These are phyloP conservation scores for Colletotrichum australisinense DNA, from an alignment of 2,329 filamentous ascomycete species.

Conservation along the genomic window DNA sequence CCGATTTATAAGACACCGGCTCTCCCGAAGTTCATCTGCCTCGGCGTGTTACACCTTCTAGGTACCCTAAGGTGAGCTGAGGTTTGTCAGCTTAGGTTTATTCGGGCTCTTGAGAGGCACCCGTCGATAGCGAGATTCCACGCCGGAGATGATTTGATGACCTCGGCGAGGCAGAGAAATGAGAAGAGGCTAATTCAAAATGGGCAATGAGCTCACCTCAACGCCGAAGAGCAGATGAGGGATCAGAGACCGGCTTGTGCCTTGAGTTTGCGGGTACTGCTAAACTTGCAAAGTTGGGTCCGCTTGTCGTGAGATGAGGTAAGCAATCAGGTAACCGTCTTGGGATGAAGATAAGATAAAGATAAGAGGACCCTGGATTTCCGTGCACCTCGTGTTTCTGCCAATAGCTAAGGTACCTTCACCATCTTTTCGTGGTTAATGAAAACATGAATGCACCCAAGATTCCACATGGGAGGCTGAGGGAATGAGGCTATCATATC, in stretches of 20 bases:
- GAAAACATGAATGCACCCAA: too few species aligned
- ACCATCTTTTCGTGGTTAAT: background rate
- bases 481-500: background rate
- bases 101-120: background rate
- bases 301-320: background rate
- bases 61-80: background rate
- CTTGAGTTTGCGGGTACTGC: background rate
- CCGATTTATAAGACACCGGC: background rate
- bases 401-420: background rate
- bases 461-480: background rate
- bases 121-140: background rate
- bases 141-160: background rate
- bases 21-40: background rate
- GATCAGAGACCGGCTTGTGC: background rate
- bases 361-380: constrained; percentile 4
- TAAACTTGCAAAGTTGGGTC: background rate
- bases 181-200: background rate
- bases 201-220: background rate
- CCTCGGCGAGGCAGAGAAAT: background rate
- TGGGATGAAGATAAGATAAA: background rate
- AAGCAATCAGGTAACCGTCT: background rate
- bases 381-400: background rate
- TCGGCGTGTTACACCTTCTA: background rate
- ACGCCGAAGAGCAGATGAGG: background rate
- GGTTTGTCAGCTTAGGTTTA: background rate